phyloP scores from a whole-genome alignment of 2,329 filamentous ascomycete genomes.

The Fusarium sublunatum region DNA sequence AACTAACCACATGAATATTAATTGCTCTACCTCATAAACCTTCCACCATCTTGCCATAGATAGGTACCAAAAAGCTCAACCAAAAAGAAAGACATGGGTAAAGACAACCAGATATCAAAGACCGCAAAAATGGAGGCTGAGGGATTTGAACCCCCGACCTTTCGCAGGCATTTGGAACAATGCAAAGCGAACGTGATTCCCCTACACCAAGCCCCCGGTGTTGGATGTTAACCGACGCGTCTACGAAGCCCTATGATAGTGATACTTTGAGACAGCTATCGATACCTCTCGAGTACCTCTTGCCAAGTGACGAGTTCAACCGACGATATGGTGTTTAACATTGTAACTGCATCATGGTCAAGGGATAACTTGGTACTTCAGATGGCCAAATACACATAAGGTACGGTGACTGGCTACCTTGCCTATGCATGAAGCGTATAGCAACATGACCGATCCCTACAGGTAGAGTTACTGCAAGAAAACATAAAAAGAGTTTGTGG shows the following conservation, averaged over 20 bases:
- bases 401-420: too few relatives aligned
- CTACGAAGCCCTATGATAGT: not conserved
- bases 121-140: conserved; percentile 42
- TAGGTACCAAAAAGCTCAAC: not conserved
- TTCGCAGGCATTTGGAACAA: conserved; percentile 33
- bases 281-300: not conserved
- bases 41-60: not conserved
- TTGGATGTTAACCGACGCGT: conserved; percentile 3
- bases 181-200: conserved; percentile 48
- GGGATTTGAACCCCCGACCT: conserved; percentile 50
- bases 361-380: too few relatives aligned
- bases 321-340: too few relatives aligned
- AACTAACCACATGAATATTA: too few relatives aligned
- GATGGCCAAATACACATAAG: too few relatives aligned
- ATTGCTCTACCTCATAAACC: too few relatives aligned
- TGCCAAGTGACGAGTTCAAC: too few relatives aligned
- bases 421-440: too few relatives aligned
- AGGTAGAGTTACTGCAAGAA: too few relatives aligned
- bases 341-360: too few relatives aligned
- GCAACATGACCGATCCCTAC: too few relatives aligned
- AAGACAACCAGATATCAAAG: not conserved
- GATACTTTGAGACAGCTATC: not conserved
- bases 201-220: conserved; percentile 47
- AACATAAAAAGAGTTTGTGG: too few relatives aligned
- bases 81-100: not conserved